phyloP scores from a whole-genome alignment of 2,329 filamentous ascomycete genomes.

The Sclerotinia minor region DNA sequence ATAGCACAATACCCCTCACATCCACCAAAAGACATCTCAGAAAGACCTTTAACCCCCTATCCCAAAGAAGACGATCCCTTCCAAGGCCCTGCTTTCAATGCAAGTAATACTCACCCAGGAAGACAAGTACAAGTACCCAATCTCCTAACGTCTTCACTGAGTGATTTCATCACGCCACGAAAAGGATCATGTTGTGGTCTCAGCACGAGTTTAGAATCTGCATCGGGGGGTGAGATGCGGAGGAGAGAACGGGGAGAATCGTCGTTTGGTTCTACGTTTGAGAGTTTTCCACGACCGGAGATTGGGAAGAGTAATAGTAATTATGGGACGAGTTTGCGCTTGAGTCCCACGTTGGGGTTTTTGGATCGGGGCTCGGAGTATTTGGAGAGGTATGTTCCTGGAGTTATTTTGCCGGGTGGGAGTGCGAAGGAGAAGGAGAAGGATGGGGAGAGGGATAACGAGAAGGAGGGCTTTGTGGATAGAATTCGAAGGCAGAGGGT shows the following conservation, averaged over 20 bases:
- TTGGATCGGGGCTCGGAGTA: conserved; percentile 13
- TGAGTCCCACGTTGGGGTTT: conserved; percentile 8
- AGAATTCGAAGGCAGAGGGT: conserved; percentile 34
- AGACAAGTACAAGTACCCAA: background rate
- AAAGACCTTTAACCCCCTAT: conserved; percentile 29
- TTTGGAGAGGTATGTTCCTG: conserved; percentile 15
- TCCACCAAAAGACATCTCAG: conserved; percentile 16
- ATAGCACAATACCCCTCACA: background rate
- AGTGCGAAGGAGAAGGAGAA: background rate
- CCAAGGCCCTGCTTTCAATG: background rate
- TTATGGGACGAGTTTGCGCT: background rate
- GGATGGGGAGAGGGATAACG: background rate
- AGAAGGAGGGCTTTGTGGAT: conserved; percentile 31
- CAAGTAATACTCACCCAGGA: background rate
- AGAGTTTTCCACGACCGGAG: conserved; percentile 19
- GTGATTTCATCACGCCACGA: background rate
- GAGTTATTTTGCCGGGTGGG: background rate
- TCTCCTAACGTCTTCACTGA: background rate
- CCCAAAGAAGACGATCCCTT: conserved; percentile 24
- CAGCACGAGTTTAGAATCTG: background rate
- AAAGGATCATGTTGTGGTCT: conserved; percentile 17
- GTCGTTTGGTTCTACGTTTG: conserved; percentile 8
- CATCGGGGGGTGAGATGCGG: background rate
- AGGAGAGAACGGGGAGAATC: background rate
- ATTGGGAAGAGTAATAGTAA: conserved; percentile 8